A percentile compares a stretch with the other conserved stretches of the same genome.
phyloP scores from a whole-genome alignment of 306 rosid genomes.

The Erythrophleum fordii region DNA sequence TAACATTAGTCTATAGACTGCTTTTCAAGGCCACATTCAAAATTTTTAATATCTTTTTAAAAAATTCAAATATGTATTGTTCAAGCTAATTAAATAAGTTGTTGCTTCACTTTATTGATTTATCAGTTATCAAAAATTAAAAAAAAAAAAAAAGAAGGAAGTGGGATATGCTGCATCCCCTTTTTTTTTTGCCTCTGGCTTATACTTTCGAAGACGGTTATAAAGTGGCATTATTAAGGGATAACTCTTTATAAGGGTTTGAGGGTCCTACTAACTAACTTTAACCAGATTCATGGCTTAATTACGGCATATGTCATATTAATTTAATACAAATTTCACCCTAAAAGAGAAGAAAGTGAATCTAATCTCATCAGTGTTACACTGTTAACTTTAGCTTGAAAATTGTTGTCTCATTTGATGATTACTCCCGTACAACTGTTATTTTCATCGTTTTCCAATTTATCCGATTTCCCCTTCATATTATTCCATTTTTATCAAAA shows the following conservation, averaged over 20 bases:
- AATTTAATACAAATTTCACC: background rate
- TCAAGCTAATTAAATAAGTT: background rate
- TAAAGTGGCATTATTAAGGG: conserved; percentile 5
- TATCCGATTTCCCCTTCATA: background rate
- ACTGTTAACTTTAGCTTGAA: conserved; percentile 1
- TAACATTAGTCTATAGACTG: too few species aligned
- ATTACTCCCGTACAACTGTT: background rate
- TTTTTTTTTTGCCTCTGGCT: background rate
- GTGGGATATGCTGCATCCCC: background rate
- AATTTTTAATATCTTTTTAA: background rate
- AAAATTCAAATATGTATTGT: background rate
- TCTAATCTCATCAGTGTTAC: background rate
- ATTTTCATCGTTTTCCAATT: background rate
- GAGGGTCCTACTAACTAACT: conserved; percentile 14
- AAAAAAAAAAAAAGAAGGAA: background rate
- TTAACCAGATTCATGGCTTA: background rate
- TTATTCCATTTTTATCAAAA: background rate
- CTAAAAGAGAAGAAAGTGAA: background rate
- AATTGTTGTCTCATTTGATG: background rate
- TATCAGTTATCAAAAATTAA: background rate
- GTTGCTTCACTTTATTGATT: background rate
- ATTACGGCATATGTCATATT: background rate
- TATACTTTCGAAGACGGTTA: background rate
- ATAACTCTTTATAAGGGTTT: background rate
- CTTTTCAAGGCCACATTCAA: background rate